Base-by-base conservation (phyloP, 169 alveolate species). In the Theileria parva region DNA sequence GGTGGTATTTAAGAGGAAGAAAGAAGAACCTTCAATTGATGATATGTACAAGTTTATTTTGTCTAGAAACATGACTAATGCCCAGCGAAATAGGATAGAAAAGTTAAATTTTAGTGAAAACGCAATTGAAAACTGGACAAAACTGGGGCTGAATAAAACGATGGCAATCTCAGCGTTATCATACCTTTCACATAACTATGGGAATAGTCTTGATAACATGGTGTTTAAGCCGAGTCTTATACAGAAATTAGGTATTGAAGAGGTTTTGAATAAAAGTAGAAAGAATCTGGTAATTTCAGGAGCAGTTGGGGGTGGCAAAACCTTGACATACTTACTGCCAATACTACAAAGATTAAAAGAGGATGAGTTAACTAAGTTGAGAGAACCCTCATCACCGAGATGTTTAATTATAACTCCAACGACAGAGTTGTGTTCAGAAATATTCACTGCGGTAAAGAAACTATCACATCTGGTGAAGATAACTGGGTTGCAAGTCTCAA, bases 231-330 rank as follows among this genome's bases (percentile, higher is more conserved):
- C 89, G 6, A 83, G 86, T 6, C 73, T 65, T 4, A 77, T 83
- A 27, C 89, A 83, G 79, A 75, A 25, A 12, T 53, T 70, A 74
- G 86, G 81, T 37, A 83, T 83, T 8, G 27, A 32, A 37, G 74
- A 57, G 32, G 15, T 77, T 30, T 61, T 83, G 57, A 74, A 79
- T 9, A n/a, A 53, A 21, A 30, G 4, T 21, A 66, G 55, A 12
- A 61, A 30, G 21, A 77, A 83, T 37, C 53, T 76, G 28, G 51
- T 77, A 17, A 77, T 83, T 12, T 76, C 81, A 3, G 73, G 83
- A 8, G 57, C 66, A 21, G 89, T 79, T 2, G 89, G 80, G 6
- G 70, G 86, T 34, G 89, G 89, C 19, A 83, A 83, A 28, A 83
- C 89, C 30, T 37, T 83, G 55, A 80, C 89, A 9, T 75, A 75